A percentile compares a stretch with the other conserved stretches of the same genome.
phyloP scores from a whole-genome alignment of 78 protist genomes.

The Dictyostelium firmibasis region DNA sequence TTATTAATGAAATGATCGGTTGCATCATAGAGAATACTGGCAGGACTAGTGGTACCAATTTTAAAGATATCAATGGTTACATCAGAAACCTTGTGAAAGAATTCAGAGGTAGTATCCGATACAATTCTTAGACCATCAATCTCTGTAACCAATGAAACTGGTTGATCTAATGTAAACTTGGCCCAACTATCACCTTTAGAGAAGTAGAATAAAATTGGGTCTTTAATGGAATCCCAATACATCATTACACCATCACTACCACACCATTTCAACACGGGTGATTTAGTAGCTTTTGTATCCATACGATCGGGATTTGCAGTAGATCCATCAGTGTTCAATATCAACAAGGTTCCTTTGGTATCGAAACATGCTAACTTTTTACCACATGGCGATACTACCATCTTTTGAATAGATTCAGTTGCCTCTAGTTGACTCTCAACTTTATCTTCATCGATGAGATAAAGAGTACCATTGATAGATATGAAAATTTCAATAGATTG shows the following conservation, averaged over 20 bases:
- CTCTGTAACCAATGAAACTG: constrained; percentile 82
- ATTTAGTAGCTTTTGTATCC: neutral
- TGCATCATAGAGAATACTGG: constrained; percentile 88
- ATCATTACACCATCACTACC: constrained; percentile 69
- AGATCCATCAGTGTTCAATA: neutral
- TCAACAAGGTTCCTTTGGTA: neutral
- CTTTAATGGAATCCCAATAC: constrained; percentile 10
- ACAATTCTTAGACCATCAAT: constrained; percentile 91
- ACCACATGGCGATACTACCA: constrained; percentile 47
- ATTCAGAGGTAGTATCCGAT: constrained; percentile 65
- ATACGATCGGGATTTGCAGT: neutral
- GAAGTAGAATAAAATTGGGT: constrained; percentile 8
- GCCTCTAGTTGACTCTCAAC: constrained; percentile 46
- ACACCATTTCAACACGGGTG: constrained; percentile 34
- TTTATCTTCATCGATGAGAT: constrained; percentile 32
- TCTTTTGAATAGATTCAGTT: neutral
- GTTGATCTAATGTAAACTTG: neutral
- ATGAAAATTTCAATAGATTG: constrained; percentile 13
- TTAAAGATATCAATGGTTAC: constrained; percentile 64
- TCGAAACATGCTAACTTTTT: constrained; percentile 57
- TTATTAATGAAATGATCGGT: constrained; percentile 72
- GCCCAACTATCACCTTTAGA: constrained; percentile 13
- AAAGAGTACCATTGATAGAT: constrained; percentile 18
- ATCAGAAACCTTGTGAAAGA: constrained; percentile 87
- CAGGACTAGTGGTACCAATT: constrained; percentile 83